A percentile compares a stretch with the other conserved stretches of the same genome.
Conservation (phyloP, 2,329 filamentous ascomycete species). For the Paramyrothecium roridum region DNA sequence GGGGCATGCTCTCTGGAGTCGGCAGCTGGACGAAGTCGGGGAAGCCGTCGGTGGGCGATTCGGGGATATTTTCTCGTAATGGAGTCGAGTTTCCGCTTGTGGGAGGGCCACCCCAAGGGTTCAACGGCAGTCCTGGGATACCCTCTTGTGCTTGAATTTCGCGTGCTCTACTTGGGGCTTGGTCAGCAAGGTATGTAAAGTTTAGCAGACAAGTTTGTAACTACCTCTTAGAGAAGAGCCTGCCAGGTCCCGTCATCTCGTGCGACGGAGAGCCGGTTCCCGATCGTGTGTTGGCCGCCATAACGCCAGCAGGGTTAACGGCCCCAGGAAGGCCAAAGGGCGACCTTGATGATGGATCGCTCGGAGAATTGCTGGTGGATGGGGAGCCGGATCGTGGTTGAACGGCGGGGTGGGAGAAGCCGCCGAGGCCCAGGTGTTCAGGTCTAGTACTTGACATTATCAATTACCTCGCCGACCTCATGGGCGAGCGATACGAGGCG, state of each 20-base stretch:
- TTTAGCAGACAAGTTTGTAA: constrained; percentile 26
- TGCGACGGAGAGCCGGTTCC: constrained; percentile 96
- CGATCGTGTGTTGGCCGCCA: constrained; percentile 63
- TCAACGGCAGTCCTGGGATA: constrained; percentile 62
- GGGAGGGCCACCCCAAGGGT: constrained; percentile 91
- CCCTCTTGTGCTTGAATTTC: constrained; percentile 98
- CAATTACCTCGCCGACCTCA: constrained; percentile 65
- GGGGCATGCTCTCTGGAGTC: constrained; percentile 61
- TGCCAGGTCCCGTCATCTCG: constrained; percentile 68
- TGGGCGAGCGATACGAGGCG: constrained; percentile 17
- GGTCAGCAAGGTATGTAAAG: neutral
- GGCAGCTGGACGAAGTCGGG: constrained; percentile 80
- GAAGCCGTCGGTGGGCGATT: constrained; percentile 94
- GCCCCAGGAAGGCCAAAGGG: constrained; percentile 68
- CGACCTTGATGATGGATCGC: constrained; percentile 64
- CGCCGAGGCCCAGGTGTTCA: constrained; percentile 83
- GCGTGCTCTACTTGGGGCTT: constrained; percentile 62
- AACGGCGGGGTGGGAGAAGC: constrained; percentile 66
- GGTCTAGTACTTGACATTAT: constrained; percentile 91
- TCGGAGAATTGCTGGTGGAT: constrained; percentile 69
- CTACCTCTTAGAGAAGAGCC: constrained; percentile 91
- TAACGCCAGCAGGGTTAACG: constrained; percentile 56
- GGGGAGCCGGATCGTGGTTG: constrained; percentile 76
- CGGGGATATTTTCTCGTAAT: constrained; percentile 93
- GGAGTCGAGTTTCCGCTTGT: constrained; percentile 96